These are phyloP conservation scores for Neurospora sp. DNA, from an alignment of 495 filamentous ascomycete species.

Conservation along the genomic window DNA sequence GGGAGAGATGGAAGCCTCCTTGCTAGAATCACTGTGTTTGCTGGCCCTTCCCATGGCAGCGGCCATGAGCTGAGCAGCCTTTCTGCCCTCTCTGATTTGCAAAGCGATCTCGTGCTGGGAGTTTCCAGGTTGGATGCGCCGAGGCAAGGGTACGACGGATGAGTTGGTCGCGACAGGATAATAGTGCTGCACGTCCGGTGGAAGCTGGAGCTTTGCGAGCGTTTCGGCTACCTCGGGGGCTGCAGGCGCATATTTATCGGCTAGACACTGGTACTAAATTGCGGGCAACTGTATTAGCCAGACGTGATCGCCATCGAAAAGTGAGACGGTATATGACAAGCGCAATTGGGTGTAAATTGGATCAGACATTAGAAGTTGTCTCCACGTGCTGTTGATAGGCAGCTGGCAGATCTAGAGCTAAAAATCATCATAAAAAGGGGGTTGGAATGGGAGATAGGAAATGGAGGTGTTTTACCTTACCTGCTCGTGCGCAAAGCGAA, in stretches of 20 bases:
- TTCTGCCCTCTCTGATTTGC: constrained; percentile 44
- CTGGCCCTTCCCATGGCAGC: constrained; percentile 28
- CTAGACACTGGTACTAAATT: constrained; percentile 41
- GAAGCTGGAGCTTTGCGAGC: constrained; percentile 45
- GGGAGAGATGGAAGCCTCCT: constrained; percentile 29
- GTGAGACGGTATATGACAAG: constrained; percentile 8
- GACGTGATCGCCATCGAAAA: background rate
- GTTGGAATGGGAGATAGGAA: constrained; percentile 3
- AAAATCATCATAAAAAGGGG: constrained; percentile 43
- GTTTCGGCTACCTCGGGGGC: constrained; percentile 42
- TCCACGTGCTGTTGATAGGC: constrained; percentile 39
- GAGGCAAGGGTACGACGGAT: constrained; percentile 41
- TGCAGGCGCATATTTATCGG: constrained; percentile 47
- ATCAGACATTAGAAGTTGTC: constrained; percentile 33
- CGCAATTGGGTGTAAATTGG: background rate
- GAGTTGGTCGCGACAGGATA: constrained; percentile 31
- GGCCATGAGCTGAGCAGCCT: constrained; percentile 36
- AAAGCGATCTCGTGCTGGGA: constrained; percentile 45
- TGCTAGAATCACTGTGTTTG: constrained; percentile 29
- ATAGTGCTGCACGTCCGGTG: constrained; percentile 33
- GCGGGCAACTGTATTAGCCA: constrained; percentile 8
- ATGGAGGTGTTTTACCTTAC: constrained; percentile 26
- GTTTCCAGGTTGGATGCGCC: constrained; percentile 23
- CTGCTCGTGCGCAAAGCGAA: constrained; percentile 48
- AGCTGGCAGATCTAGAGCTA: constrained; percentile 68